phyloP scores from a whole-genome alignment of 345 rosid species.

The Heritiera fomes region DNA sequence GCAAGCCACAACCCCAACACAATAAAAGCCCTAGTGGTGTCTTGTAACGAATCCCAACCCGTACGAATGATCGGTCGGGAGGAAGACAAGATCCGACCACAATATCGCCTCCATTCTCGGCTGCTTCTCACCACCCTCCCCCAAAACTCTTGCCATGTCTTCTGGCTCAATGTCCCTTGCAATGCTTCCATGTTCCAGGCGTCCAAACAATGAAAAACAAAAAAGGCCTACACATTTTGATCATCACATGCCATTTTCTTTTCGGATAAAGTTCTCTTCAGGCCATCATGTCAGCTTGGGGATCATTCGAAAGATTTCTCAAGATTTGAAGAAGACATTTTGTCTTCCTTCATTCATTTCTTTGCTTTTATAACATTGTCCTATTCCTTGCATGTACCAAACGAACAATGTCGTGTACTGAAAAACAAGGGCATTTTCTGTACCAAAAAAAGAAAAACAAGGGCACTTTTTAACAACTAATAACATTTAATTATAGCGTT shows the following conservation, averaged over 20 bases:
- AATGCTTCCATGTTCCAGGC: too few species aligned
- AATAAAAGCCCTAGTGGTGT: slow-evolving; percentile 24
- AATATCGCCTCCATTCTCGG: slow-evolving; percentile 17
- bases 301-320: slow-evolving; percentile 1
- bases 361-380: background rate
- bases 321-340: slow-evolving; percentile 7
- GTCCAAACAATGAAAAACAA: background rate
- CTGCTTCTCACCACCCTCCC: background rate
- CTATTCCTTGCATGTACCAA: background rate
- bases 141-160: slow-evolving; percentile 19
- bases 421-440: too few species aligned
- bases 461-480: too few species aligned
- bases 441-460: too few species aligned
- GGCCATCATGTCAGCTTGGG: background rate
- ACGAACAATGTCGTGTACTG: background rate
- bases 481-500: too few species aligned
- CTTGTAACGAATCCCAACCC: background rate
- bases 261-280: slow-evolving; percentile 11
- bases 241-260: background rate
- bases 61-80: background rate
- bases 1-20: slow-evolving; percentile 19
- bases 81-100: slow-evolving; percentile 31
- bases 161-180: background rate
- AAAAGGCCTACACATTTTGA: background rate
- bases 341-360: background rate